These are phyloP conservation scores for Barnettozyma vustinii DNA, from an alignment of 805 yeast species.

Conservation along the genomic window DNA sequence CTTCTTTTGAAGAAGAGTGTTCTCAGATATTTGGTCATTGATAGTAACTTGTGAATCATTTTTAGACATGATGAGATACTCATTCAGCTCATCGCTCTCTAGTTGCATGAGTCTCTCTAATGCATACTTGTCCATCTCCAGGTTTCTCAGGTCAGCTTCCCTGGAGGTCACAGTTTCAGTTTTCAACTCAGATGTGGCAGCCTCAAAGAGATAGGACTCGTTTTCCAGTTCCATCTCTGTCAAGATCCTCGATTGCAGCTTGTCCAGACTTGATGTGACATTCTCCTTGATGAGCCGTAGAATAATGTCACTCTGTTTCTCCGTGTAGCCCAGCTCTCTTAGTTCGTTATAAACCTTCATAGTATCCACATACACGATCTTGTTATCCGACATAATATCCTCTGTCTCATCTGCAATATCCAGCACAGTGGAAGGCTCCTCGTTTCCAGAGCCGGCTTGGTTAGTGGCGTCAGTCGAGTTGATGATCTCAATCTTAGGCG, in stretches of 20 bases:
- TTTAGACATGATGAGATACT: constrained; percentile 48
- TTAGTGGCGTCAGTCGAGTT: not conserved
- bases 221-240: constrained; percentile 71
- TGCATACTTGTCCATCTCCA: constrained; percentile 59
- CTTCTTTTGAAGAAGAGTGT: constrained; percentile 65
- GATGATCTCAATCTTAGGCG: not conserved
- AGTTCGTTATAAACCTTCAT: constrained; percentile 53
- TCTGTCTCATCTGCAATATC: constrained; percentile 2
- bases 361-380: constrained; percentile 45
- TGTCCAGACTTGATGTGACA: constrained; percentile 28
- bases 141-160: constrained; percentile 61
- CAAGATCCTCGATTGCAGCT: constrained; percentile 29
- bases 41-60: constrained; percentile 80
- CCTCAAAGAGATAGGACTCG: constrained; percentile 82
- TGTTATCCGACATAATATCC: not conserved
- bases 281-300: constrained; percentile 38
- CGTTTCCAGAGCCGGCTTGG: not conserved
- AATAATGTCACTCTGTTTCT: constrained; percentile 54
- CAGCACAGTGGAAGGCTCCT: constrained; percentile 2
- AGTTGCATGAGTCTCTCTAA: constrained; percentile 69
- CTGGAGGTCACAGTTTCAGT: constrained; percentile 73
- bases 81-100: constrained; percentile 72
- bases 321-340: constrained; percentile 50
- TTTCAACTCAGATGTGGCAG: constrained; percentile 82
- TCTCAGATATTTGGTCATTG: constrained; percentile 81